Percentiles rank a stretch among this genome's conserved stretches.
These are phyloP conservation scores for Cercospora zeae-maydis DNA, from an alignment of 2,329 filamentous ascomycete genomes.

Conservation along the genomic window DNA sequence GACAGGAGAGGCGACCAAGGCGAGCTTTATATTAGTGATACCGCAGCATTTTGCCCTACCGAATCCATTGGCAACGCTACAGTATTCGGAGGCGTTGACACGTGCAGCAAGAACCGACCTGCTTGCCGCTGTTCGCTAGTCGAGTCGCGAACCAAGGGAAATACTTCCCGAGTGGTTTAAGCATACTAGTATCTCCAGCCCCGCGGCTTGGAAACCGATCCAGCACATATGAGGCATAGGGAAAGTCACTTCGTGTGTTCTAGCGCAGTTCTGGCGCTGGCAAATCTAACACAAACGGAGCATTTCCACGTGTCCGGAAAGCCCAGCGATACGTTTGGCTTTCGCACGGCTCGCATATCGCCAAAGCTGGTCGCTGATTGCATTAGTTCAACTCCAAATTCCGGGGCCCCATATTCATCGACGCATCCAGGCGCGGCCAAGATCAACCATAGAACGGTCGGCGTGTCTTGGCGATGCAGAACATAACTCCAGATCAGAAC, in stretches of 20 bases:
- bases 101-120: neutral
- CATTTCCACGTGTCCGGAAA: neutral
- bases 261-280: neutral
- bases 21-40: neutral
- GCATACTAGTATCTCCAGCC: neutral
- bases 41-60: neutral
- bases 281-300: neutral
- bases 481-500: neutral
- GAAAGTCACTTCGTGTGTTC: neutral
- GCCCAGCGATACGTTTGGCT: neutral
- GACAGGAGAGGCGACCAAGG: neutral
- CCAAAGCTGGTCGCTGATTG: neutral
- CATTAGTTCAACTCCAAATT: constrained; percentile 1
- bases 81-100: neutral
- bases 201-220: neutral
- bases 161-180: neutral
- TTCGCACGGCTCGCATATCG: neutral
- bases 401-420: constrained; percentile 6
- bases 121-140: neutral
- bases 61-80: neutral
- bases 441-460: neutral
- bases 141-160: neutral
- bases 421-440: neutral
- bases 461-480: neutral
- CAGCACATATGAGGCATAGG: neutral